Evolutionary conservation across 1,139 yeast genomes (phyloP).

Genomic region (Yamadazyma triangularis): DNA sequence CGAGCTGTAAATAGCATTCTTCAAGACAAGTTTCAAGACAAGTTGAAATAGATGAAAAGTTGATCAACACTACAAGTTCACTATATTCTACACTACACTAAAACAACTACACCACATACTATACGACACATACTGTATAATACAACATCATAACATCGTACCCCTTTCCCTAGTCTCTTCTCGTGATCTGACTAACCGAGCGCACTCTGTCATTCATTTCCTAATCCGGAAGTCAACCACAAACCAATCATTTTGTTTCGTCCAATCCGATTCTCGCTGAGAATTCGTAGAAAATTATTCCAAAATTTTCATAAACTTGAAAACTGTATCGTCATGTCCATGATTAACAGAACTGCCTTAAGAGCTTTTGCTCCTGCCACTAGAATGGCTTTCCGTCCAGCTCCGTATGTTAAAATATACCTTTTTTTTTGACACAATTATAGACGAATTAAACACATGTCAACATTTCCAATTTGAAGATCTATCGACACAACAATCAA

Average conservation of each 20-base stretch:
- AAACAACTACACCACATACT: no score
- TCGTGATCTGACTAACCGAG: no score
- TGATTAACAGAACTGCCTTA: slow-evolving; percentile 45
- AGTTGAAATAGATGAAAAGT: not conserved
- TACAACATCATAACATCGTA: no score
- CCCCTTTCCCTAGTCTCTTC: no score
- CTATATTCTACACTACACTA: no score
- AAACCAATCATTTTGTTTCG: slow-evolving; percentile 28
- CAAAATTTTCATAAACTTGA: slow-evolving; percentile 6
- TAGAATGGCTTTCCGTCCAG: slow-evolving; percentile 40
- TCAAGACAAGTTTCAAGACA: slow-evolving; percentile 3
- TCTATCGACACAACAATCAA: no score
- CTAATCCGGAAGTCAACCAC: slow-evolving; percentile 28
- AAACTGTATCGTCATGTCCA: slow-evolving; percentile 25
- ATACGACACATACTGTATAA: no score
- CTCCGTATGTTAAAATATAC: slow-evolving; percentile 42
- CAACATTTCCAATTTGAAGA: no score
- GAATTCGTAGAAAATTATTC: slow-evolving; percentile 6
- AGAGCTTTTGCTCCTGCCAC: slow-evolving; percentile 38
- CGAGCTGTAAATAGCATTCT: slow-evolving; percentile 18
- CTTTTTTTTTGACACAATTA: no score
- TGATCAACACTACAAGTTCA: no score
- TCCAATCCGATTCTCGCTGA: slow-evolving; percentile 20
- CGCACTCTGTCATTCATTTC: slow-evolving; percentile 11
- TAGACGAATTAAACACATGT: no score